Percentiles rank a stretch among this genome's conserved stretches.
Conservation (phyloP, 495 filamentous ascomycete species). For the Tuber melanosporum region DNA sequence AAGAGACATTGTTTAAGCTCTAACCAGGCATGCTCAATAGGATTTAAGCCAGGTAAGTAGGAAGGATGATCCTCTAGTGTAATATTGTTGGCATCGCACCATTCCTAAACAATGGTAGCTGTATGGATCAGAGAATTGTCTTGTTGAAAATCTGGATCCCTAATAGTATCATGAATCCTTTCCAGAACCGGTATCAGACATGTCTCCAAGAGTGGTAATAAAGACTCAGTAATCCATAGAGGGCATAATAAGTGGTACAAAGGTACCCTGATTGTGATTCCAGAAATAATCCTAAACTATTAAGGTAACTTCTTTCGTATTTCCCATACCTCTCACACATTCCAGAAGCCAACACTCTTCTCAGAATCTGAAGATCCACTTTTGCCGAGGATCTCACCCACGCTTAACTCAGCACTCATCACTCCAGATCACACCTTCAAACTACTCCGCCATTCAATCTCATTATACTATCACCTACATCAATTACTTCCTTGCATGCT, state of each 20-base stretch:
- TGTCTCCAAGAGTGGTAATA: constrained; percentile 1
- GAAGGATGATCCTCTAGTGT: constrained; percentile 6
- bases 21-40: constrained; percentile 26
- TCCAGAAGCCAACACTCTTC: constrained; percentile 8
- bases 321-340: constrained; percentile 12
- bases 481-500: no score
- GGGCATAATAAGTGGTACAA: constrained; percentile 6
- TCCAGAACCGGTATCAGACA: background rate
- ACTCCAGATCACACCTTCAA: constrained; percentile 27
- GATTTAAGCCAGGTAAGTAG: constrained; percentile 31
- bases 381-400: background rate
- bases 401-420: constrained; percentile 27
- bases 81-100: constrained; percentile 6
- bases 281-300: constrained; percentile 26
- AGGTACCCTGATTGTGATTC: constrained; percentile 5
- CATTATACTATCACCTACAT: rapidly evolving
- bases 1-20: background rate
- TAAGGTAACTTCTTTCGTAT: constrained; percentile 6
- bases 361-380: constrained; percentile 18
- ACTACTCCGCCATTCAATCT: constrained; percentile 10
- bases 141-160: constrained; percentile 18
- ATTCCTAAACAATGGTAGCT: constrained; percentile 8
- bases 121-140: constrained; percentile 24
- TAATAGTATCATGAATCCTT: background rate
- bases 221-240: constrained; percentile 8